Conservation (phyloP, 345 rosid genomes). For the Eucalyptus curtisii region DNA sequence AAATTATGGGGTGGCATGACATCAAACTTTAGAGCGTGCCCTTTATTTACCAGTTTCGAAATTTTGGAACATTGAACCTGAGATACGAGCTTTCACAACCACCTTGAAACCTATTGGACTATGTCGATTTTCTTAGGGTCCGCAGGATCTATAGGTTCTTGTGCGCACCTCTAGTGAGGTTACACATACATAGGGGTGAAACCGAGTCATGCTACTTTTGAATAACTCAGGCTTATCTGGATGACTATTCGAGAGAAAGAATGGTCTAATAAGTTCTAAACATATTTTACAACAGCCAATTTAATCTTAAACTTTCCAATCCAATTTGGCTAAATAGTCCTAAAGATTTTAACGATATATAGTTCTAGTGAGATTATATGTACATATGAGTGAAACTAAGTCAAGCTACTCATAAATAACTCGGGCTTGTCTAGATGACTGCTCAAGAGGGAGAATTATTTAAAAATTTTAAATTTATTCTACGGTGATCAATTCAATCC, state of each 20-base stretch:
- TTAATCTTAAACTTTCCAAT: background rate
- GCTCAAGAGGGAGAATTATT: too few relatives aligned
- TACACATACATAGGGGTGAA: background rate
- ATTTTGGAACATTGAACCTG: background rate
- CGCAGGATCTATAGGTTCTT: rapidly evolving
- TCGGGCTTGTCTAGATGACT: background rate
- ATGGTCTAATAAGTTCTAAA: background rate
- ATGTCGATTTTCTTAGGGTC: background rate
- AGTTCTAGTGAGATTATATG: background rate
- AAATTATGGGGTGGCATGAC: background rate
- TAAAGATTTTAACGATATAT: background rate
- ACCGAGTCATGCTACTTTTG: rapidly evolving
- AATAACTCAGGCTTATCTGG: rapidly evolving
- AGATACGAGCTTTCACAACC: background rate
- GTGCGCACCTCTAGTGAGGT: background rate
- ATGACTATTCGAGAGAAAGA: background rate
- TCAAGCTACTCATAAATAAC: background rate
- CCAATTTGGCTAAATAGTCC: background rate
- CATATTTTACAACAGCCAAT: rapidly evolving
- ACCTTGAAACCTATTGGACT: background rate
- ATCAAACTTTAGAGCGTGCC: background rate
- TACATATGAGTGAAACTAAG: background rate
- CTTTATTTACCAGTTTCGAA: background rate
- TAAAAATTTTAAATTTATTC: background rate
- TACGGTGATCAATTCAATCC: rapidly evolving